These are phyloP conservation scores for Spergularia bocconei DNA, from an alignment of 148 eudicot species.

Conservation along the genomic window DNA sequence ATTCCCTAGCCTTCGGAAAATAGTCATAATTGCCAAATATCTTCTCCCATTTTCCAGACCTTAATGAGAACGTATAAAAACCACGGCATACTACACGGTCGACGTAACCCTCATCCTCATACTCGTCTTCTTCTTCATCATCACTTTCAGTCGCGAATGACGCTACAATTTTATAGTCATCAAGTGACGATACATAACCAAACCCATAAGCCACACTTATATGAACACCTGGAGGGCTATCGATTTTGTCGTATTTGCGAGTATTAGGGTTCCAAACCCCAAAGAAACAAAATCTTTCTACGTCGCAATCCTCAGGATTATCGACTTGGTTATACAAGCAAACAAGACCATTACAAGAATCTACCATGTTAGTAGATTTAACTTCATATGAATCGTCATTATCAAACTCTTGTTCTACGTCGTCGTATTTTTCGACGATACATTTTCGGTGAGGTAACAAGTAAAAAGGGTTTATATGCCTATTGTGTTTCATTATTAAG, in stretches of 20 bases:
- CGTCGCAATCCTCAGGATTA: not conserved
- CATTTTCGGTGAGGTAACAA: not conserved
- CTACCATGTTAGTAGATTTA: not conserved
- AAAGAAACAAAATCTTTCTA: not conserved
- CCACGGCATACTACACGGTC: not conserved
- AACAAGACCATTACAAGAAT: not conserved
- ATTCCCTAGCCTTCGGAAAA: not conserved
- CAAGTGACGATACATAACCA: not conserved
- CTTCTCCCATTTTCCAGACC: not conserved
- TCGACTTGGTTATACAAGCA: not conserved
- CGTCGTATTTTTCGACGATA: not conserved
- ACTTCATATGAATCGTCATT: no score
- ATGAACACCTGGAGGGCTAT: not conserved
- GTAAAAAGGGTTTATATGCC: not conserved
- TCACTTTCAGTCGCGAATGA: not conserved
- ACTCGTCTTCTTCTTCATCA: not conserved
- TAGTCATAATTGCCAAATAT: not conserved
- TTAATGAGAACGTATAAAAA: not conserved
- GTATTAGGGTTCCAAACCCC: not conserved
- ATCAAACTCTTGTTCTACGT: not conserved
- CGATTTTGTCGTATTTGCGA: not conserved
- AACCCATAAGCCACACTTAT: not conserved
- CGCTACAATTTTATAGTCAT: not conserved
- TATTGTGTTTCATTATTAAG: no score
- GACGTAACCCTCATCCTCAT: not conserved